Evolutionary conservation across 1,284 basidiomycete species (phyloP).

Genomic region (Golubevia sp.): DNA sequence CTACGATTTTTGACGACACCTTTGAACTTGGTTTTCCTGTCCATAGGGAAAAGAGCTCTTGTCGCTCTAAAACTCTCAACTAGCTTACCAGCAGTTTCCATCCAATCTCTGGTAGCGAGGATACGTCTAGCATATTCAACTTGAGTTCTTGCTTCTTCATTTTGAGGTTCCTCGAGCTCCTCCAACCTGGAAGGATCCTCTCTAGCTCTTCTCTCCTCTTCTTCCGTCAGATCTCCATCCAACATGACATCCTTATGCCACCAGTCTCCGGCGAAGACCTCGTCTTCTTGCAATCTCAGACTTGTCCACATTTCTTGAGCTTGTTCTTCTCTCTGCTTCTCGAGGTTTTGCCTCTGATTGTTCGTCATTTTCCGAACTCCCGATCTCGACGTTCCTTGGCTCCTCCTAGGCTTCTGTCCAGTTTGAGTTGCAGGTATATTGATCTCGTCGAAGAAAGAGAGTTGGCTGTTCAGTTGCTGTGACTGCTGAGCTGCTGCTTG

Average conservation of each 20-base stretch:
- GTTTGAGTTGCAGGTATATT: not conserved
- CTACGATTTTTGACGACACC: constrained; percentile 55
- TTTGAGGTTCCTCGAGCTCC: no score
- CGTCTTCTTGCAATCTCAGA: constrained; percentile 32
- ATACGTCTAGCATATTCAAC: constrained; percentile 34
- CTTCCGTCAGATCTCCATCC: not conserved
- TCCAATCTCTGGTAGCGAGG: constrained; percentile 68
- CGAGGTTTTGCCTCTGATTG: constrained; percentile 22
- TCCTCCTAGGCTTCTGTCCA: constrained; percentile 7
- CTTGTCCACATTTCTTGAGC: constrained; percentile 36
- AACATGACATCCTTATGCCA: constrained; percentile 44
- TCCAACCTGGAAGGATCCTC: no score
- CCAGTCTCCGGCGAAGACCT: constrained; percentile 42
- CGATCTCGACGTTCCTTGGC: not conserved
- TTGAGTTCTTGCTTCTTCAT: not conserved
- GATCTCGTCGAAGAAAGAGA: constrained; percentile 46
- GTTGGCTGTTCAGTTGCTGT: constrained; percentile 31
- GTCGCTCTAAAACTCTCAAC: constrained; percentile 87
- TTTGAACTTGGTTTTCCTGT: constrained; percentile 62
- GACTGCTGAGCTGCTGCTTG: constrained; percentile 34
- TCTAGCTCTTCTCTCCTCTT: no score
- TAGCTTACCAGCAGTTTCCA: constrained; percentile 80
- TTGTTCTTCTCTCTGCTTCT: constrained; percentile 50
- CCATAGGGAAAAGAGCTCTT: constrained; percentile 77
- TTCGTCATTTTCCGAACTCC: constrained; percentile 28